Evolutionary conservation across 2,329 filamentous ascomycete species (phyloP), one percentile per base, ranked within the genome.

Genomic region (Botryotinia calthae): DNA sequence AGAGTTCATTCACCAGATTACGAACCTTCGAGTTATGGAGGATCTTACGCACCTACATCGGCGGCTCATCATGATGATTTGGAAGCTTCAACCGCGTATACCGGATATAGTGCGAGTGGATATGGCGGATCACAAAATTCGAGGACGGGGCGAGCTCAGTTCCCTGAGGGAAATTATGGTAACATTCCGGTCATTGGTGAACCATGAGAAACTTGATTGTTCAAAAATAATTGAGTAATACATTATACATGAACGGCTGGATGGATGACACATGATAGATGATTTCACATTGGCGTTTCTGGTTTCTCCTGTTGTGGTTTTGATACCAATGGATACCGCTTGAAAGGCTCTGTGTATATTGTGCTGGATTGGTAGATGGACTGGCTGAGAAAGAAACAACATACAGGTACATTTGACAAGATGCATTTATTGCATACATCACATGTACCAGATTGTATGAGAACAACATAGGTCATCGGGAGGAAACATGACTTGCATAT

Each of bases 151-250:
- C 70, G 77, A 61, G 74, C 77, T 31, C 84, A 86, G 71, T 91
- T 90, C 79, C 88, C 89, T 2, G 80, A 82, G 31, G 89, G 80
- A 51, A 85, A 89, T 78, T 90, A 91, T 79, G 86, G 89, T 74
- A 76, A 78, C 74, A 72, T 69, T 25, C 63, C 63, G 3, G 64
- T 72, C 25, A 72, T 72, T 69, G 71, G 71, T 22, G 64, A 72
- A 64, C 56, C 61, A 14, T 61, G 44, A 56, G 58, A 37, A 28
- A 28, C 5, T 31, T n/a, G 8, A 34, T 63, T 51, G 40, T n/a
- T 28, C 34, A 34, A 25, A 9, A n/a, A n/a, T 59, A 56, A 40
- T 40, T 71, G 58, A 54, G 28, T n/a, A 42, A 58, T 54, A 31
- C 20, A 63, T 18, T 18, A 56, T 54, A 56, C 28, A 65, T 31